Percentiles rank a stretch among this genome's conserved stretches.
phyloP scores from a whole-genome alignment of 345 rosid genomes.

The Fremontodendron californicum region DNA sequence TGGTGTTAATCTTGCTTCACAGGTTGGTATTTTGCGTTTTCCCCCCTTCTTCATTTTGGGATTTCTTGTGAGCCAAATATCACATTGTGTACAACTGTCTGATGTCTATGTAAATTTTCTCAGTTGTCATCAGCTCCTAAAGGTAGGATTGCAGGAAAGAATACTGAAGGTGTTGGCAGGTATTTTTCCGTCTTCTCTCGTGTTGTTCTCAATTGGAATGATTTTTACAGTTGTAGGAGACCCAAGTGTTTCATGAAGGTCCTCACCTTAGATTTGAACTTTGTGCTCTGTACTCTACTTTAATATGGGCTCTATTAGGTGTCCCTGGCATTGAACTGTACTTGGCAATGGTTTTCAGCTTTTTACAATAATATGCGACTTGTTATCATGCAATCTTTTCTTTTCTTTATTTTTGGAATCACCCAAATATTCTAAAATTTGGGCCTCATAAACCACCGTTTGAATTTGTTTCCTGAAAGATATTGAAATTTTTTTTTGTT shows the following conservation, averaged over 20 bases:
- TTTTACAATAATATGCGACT: background rate
- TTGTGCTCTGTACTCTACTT: background rate
- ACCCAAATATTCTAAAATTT: background rate
- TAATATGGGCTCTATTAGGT: background rate
- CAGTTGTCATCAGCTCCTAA: slow-evolving; percentile 88
- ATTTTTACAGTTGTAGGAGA: background rate
- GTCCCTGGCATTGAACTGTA: background rate
- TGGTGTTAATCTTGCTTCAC: slow-evolving; percentile 89
- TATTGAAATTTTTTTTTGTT: background rate
- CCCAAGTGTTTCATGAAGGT: background rate
- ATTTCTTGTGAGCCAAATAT: background rate
- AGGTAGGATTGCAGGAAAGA: slow-evolving; percentile 58
- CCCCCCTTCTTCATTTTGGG: background rate
- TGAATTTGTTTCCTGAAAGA: background rate
- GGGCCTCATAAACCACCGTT: background rate
- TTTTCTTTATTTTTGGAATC: background rate
- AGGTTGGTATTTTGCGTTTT: slow-evolving; percentile 46
- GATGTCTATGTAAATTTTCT: slow-evolving; percentile 11
- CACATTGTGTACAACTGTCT: slow-evolving; percentile 12
- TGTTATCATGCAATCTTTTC: background rate
- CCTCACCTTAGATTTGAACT: background rate
- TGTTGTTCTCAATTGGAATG: background rate
- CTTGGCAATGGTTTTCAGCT: background rate
- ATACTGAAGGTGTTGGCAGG: slow-evolving; percentile 60
- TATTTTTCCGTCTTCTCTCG: slow-evolving; percentile 21